Percentiles rank a stretch among this genome's conserved stretches.
Conservation (phyloP, 1,284 basidiomycete species). For the Malassezia sp. region DNA sequence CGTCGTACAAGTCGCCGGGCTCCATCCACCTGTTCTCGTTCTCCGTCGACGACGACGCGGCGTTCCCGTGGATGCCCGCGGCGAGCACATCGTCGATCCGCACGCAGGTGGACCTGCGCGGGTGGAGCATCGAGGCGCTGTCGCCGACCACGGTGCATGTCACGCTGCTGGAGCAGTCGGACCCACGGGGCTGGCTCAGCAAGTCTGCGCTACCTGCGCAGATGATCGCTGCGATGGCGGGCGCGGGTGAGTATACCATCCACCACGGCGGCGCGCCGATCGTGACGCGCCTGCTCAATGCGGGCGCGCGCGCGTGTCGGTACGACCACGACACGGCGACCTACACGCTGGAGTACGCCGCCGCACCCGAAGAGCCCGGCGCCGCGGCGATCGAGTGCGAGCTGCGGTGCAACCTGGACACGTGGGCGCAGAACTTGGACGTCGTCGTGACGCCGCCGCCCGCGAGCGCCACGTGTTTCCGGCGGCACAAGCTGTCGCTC, state of each 20-base stretch:
- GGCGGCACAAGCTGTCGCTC: conserved; percentile 71
- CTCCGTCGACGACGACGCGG: conserved; percentile 73
- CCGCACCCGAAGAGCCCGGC: conserved; percentile 49
- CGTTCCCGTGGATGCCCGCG: conserved; percentile 65
- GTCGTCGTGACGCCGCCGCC: conserved; percentile 91
- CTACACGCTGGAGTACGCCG: conserved; percentile 76
- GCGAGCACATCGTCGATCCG: conserved; percentile 67
- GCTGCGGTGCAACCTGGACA: conserved; percentile 81
- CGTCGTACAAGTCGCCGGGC: conserved; percentile 83
- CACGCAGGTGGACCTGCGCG: conserved; percentile 86
- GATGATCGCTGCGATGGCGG: conserved; percentile 63
- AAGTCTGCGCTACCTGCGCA: conserved; percentile 83
- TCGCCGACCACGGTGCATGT: conserved; percentile 90
- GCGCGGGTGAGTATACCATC: conserved; percentile 81
- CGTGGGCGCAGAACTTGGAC: conserved; percentile 75
- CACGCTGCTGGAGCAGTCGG: conserved; percentile 88
- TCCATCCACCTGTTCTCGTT: conserved; percentile 93
- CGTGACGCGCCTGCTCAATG: conserved; percentile 68
- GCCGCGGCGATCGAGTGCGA: conserved; percentile 70
- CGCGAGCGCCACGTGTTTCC: conserved; percentile 66
- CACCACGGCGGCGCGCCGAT: conserved; percentile 87
- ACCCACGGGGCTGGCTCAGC: conserved; percentile 93
- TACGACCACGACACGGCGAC: conserved; percentile 79
- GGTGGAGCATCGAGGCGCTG: conserved; percentile 89
- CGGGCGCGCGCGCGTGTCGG: conserved; percentile 59